A percentile compares a stretch with the other conserved stretches of the same genome.
phyloP scores from a whole-genome alignment of 2,329 filamentous ascomycete genomes.

The Fusarium euwallaceae region DNA sequence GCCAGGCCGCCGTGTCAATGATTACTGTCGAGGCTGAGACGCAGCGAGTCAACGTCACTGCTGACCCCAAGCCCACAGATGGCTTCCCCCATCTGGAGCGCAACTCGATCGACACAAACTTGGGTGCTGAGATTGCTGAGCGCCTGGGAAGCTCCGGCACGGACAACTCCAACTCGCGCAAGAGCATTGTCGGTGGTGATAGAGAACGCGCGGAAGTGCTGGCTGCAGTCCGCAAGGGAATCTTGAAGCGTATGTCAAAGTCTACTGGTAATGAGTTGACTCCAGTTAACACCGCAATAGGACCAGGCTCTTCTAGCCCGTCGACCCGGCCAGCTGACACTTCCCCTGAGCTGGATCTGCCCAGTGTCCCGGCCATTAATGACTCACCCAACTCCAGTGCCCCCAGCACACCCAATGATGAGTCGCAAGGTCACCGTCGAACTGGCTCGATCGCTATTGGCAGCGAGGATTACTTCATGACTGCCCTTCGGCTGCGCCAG shows the following conservation, averaged over 20 bases:
- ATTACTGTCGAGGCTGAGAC: slow-evolving; percentile 95
- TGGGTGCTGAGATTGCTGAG: slow-evolving; percentile 62
- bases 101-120: slow-evolving; percentile 80
- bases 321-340: slow-evolving; percentile 73
- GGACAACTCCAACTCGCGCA: slow-evolving; percentile 75
- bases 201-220: slow-evolving; percentile 91
- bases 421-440: slow-evolving; percentile 75
- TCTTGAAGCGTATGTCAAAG: slow-evolving; percentile 81
- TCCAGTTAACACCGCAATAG: slow-evolving; percentile 35
- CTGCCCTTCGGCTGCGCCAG: slow-evolving; percentile 77
- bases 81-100: slow-evolving; percentile 87
- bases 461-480: slow-evolving; percentile 91
- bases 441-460: slow-evolving; percentile 79
- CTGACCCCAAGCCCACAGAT: slow-evolving; percentile 74
- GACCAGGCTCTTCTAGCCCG: slow-evolving; percentile 76
- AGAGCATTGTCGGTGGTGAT: slow-evolving; percentile 92
- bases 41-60: slow-evolving; percentile 83
- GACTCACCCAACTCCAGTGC: slow-evolving; percentile 89
- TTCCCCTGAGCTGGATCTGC: slow-evolving; percentile 67
- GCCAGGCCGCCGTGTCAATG: slow-evolving; percentile 90
- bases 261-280: neutral
- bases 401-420: slow-evolving; percentile 89
- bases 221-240: slow-evolving; percentile 93
- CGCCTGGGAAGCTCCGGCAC: slow-evolving; percentile 69
- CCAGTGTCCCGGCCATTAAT: slow-evolving; percentile 72